These are phyloP conservation scores for Phalaenopsis equestris DNA, from an alignment of 106 monocot genomes.

Conservation along the genomic window DNA sequence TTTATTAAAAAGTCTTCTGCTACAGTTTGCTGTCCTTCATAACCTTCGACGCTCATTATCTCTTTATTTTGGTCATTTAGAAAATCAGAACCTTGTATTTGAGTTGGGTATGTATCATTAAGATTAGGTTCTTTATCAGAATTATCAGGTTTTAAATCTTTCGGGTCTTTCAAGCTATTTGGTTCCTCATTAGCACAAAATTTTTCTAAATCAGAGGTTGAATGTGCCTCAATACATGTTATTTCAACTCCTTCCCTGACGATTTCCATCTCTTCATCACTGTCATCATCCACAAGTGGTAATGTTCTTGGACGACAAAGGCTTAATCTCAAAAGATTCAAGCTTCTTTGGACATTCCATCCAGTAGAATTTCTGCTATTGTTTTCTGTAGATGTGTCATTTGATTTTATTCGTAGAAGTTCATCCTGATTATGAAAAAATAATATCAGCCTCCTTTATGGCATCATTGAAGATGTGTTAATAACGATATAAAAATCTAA, in stretches of 20 bases:
- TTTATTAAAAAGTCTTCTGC: not conserved
- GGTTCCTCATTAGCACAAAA: not conserved
- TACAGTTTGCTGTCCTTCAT: not conserved
- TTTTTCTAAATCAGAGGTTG: slow-evolving; percentile 16
- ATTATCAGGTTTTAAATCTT: not conserved
- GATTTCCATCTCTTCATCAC: slow-evolving; percentile 97
- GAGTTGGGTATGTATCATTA: slow-evolving; percentile 5
- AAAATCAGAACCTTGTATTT: not conserved
- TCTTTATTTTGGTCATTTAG: not conserved
- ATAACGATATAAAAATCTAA: not conserved
- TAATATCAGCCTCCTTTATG: not conserved
- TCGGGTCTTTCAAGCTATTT: not conserved
- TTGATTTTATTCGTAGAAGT: slow-evolving; percentile 80
- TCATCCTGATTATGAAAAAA: slow-evolving; percentile 42
- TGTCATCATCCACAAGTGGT: slow-evolving; percentile 48
- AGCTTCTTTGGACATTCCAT: slow-evolving; percentile 82
- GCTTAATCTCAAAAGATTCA: slow-evolving; percentile 78
- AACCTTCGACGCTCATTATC: not conserved
- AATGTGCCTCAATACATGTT: slow-evolving; percentile 18
- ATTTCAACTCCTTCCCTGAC: slow-evolving; percentile 69
- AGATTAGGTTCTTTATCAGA: not conserved
- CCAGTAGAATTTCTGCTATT: slow-evolving; percentile 56
- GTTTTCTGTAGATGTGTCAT: slow-evolving; percentile 24
- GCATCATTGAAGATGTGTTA: not conserved
- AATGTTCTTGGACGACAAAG: slow-evolving; percentile 50